Base-by-base conservation (phyloP, 257 asterid species). In the Solanum chmielewskii region DNA sequence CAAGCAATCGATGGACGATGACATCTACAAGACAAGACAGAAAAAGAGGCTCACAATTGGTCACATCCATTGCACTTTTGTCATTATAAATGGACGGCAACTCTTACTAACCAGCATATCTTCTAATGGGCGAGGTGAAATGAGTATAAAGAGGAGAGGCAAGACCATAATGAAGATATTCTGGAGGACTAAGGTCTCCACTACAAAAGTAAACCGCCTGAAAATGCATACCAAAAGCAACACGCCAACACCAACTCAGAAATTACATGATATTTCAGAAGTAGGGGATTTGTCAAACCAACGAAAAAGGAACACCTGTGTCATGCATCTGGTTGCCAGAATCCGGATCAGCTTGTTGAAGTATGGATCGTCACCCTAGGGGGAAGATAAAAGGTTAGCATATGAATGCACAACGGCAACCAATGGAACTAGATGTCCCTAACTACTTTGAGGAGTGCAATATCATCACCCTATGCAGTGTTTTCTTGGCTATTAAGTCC, bases 311-410 rank as follows among this genome's bases (percentile, higher is more conserved):
- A 86, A 89, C 91, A 97, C 99, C 99, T 97, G 99, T 42, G 99
- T 89, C 99, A 97, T 97, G 98, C 99, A 97, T 90, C 99, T 96
- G 85, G 99, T 96, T 56, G 99, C 96, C 92, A 97, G 93, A 89
- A 97, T 97, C 49, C 99, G 98, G 68, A 97, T 96, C 89, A 97
- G 92, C 93, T 97, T 97, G 90, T 97, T 97, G 76, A 97, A 96
- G 93, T 96, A 97, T 47, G 98, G 98, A 91, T 97, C 99, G 69
- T 89, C 92, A 31, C 98, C 97, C 99, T 96, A 49, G 42, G 45
- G 85, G 10, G 69, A 49, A 29, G 69, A 27, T 11, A 47, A 29
- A 52, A 81, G 20, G 20, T 81, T 16, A 81, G 85, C 69, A 81
- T 81, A 81, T 81, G 45, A 81, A 80, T 29, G 16, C 64, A 75